These are phyloP conservation scores for Vicia sativa DNA, from an alignment of 306 rosid species.

Conservation along the genomic window DNA sequence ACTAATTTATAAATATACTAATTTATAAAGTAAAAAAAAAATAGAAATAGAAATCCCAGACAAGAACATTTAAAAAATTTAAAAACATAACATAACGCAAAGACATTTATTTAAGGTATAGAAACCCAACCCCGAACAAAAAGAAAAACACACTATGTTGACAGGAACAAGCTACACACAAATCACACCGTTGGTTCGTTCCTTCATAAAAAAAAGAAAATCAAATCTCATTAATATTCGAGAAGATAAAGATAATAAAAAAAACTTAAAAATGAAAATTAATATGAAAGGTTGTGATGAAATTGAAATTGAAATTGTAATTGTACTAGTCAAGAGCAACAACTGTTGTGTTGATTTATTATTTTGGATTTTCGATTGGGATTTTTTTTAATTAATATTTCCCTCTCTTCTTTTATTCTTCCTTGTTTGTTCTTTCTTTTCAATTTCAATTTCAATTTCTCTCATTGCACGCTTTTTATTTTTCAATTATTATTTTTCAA, in stretches of 20 bases:
- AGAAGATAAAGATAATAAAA: slow-evolving; percentile 30
- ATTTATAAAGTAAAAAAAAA: not conserved
- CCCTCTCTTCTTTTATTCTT: slow-evolving; percentile 46
- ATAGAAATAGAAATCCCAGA: slow-evolving; percentile 32
- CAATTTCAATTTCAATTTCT: slow-evolving; percentile 50
- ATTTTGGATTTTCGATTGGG: slow-evolving; percentile 45
- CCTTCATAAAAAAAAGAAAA: slow-evolving; percentile 18
- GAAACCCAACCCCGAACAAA: not conserved
- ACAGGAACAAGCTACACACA: slow-evolving; percentile 45
- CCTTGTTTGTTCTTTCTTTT: slow-evolving; percentile 46
- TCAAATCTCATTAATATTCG: slow-evolving; percentile 38
- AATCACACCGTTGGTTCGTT: slow-evolving; percentile 46
- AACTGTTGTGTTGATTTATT: slow-evolving; percentile 57
- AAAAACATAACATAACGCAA: not conserved
- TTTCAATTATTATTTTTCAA: slow-evolving; percentile 39
- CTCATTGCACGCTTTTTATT: slow-evolving; percentile 15
- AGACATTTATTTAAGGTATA: slow-evolving; percentile 2
- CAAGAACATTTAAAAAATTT: slow-evolving; percentile 30
- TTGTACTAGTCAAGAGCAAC: slow-evolving; percentile 45
- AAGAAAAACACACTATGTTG: slow-evolving; percentile 26
- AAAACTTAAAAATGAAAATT: slow-evolving; percentile 26
- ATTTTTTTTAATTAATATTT: slow-evolving; percentile 27
- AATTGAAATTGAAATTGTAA: slow-evolving; percentile 56
- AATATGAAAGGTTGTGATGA: slow-evolving; percentile 73
- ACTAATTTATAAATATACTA: not conserved